These are phyloP conservation scores for Cordyceps tenuipes DNA, from an alignment of 2,329 filamentous ascomycete genomes.

Conservation along the genomic window DNA sequence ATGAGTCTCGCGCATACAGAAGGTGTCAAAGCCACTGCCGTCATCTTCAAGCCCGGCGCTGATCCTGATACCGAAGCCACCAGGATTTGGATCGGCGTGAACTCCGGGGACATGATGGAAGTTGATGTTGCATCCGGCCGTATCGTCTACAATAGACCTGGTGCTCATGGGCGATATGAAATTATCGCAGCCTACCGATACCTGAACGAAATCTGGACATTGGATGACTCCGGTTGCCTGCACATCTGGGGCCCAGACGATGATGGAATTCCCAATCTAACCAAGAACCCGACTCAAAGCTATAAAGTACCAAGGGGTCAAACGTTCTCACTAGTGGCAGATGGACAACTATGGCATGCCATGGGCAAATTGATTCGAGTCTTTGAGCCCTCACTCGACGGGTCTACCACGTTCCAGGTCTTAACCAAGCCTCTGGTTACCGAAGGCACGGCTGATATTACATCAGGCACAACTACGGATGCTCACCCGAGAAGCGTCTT, in stretches of 20 bases:
- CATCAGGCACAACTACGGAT: conserved; percentile 68
- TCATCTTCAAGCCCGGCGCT: conserved; percentile 76
- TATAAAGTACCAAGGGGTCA: conserved; percentile 75
- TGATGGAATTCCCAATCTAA: conserved; percentile 64
- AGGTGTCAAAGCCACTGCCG: conserved; percentile 68
- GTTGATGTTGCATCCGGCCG: conserved; percentile 70
- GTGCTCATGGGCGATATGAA: conserved; percentile 69
- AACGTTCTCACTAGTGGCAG: conserved; percentile 82
- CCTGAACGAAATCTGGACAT: conserved; percentile 83
- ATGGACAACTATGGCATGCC: conserved; percentile 78
- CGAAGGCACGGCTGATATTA: conserved; percentile 75
- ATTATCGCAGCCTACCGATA: conserved; percentile 80
- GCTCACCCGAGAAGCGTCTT: conserved; percentile 73
- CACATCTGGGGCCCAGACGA: conserved; percentile 77
- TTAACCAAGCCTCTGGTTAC: conserved; percentile 62
- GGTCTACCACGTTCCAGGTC: conserved; percentile 65
- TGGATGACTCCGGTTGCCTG: conserved; percentile 82
- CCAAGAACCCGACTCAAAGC: conserved; percentile 60
- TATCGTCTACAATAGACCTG: conserved; percentile 58
- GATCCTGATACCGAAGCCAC: conserved; percentile 73
- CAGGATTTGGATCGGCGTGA: conserved; percentile 84
- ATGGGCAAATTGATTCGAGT: conserved; percentile 80
- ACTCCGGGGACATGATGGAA: conserved; percentile 79
- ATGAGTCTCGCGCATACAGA: conserved; percentile 80
- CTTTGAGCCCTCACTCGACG: conserved; percentile 64